Conservation (phyloP, 768 basidiomycete genomes). For the Chiua virens region DNA sequence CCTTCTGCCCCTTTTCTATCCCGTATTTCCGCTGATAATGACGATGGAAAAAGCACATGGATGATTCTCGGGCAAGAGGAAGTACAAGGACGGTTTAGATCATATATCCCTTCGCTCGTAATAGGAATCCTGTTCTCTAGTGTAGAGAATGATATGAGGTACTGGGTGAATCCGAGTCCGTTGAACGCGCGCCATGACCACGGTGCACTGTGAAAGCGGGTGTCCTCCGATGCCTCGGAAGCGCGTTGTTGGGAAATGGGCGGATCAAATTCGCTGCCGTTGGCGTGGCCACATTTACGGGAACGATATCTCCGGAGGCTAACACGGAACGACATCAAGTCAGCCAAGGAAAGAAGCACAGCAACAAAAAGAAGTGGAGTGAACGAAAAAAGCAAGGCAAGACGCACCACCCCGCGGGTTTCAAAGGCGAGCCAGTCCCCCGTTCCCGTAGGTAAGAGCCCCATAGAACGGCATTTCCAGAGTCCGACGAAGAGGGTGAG, state of each 20-base stretch:
- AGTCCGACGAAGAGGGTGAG: slow-evolving; percentile 80
- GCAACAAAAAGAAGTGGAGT: neutral
- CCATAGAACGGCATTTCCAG: slow-evolving; percentile 94
- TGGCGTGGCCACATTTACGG: slow-evolving; percentile 14
- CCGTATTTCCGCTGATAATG: slow-evolving; percentile 8
- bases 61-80: slow-evolving; percentile 20
- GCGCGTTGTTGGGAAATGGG: neutral
- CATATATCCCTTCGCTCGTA: slow-evolving; percentile 21
- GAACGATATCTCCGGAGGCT: slow-evolving; percentile 49
- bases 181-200: no score
- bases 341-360: no score
- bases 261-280: neutral
- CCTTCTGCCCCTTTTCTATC: slow-evolving; percentile 4
- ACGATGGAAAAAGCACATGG: slow-evolving; percentile 8
- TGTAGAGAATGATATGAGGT: slow-evolving; percentile 7
- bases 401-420: slow-evolving; percentile 60
- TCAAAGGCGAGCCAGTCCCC: slow-evolving; percentile 97
- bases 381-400: no score
- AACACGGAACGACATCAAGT: neutral
- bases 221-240: no score
- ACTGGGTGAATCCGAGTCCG: slow-evolving; percentile 10
- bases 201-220: no score
- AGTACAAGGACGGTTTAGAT: slow-evolving; percentile 19
- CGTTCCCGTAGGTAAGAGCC: slow-evolving; percentile 84
- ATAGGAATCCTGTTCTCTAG: slow-evolving; percentile 17